A percentile compares a stretch with the other conserved stretches of the same genome.
phyloP scores from a whole-genome alignment of 805 yeast genomes.

The Saturnispora ahearnii region DNA sequence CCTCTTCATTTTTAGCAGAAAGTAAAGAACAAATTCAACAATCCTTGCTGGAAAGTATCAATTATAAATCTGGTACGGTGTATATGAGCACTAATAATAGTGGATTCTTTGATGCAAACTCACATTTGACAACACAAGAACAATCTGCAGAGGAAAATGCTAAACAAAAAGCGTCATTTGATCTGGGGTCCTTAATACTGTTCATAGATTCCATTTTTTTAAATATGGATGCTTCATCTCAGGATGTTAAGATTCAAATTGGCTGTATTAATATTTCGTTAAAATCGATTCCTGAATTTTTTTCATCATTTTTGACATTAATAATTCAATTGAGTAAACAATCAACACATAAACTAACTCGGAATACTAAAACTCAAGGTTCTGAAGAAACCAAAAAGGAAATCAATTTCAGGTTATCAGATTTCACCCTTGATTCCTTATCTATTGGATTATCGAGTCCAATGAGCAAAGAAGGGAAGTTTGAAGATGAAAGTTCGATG shows the following conservation, averaged over 20 bases:
- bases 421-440: constrained; percentile 31
- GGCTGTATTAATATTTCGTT: constrained; percentile 36
- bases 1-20: constrained; percentile 26
- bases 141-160: background rate
- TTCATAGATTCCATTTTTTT: constrained; percentile 1
- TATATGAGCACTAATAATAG: constrained; percentile 73
- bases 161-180: background rate
- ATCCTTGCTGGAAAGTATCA: constrained; percentile 43
- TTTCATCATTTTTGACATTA: constrained; percentile 30
- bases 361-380: background rate
- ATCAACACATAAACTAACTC: background rate
- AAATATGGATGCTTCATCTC: constrained; percentile 5
- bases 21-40: constrained; percentile 24
- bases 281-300: constrained; percentile 34
- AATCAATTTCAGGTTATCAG: constrained; percentile 7
- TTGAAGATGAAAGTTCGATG: constrained; percentile 29
- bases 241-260: constrained; percentile 32
- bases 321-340: constrained; percentile 26
- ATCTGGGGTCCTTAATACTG: background rate
- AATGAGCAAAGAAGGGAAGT: constrained; percentile 31
- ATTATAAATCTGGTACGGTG: constrained; percentile 51
- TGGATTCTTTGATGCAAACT: constrained; percentile 28
- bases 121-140: constrained; percentile 6
- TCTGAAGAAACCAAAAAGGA: background rate
- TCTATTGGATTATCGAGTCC: constrained; percentile 41